Evolutionary conservation across 208 protist species (phyloP), one percentile per base, ranked within the genome.

Genomic region (Willaertia magna): DNA sequence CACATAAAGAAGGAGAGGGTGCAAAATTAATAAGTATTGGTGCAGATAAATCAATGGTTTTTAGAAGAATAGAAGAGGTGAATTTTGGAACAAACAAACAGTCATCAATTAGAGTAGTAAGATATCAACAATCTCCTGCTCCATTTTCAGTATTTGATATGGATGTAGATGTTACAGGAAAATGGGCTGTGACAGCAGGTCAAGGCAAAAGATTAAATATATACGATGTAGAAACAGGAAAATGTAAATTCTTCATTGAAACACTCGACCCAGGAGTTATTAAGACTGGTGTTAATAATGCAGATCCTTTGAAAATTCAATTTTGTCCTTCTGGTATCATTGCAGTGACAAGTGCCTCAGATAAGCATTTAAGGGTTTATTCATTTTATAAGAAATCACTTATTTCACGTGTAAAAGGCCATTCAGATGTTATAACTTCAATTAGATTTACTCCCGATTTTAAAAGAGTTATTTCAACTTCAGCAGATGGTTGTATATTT

Each of bases 201-300:
- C 86, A 86, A 76, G 88, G 89, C 11, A 89, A 89, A 34, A 39
- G 43, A 30, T 85, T 89, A n/a, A 86, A 55, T 40, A 42, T 89
- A 7, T 89, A 49, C 16, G 39, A 30, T 44, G 42, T 89, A 12
- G 22, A 42, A 42, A 85, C 14, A 1, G 79, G 46, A 20, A 89
- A 87, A 52, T 55, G 22, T 6, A 78, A 67, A 39, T 3, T 34
- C 30, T 30, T 43, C 20, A 42, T 87, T 22, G 43, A 82, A 16
- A 52, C 61, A 26, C 30, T 87, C 6, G 55, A 67, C 22, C 18
- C 18, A 18, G 34, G 34, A 30, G 26, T 26, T 34, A 26, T 67
- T 34, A 67, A 67, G 22, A 67, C 55, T 44, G 44, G 87, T 12
- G 11, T 7, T 78, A 9, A 78, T 44, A 85, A 78, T n/a, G 82